These are phyloP conservation scores for Glonium stellatum DNA, from an alignment of 495 filamentous ascomycete species.

Conservation along the genomic window DNA sequence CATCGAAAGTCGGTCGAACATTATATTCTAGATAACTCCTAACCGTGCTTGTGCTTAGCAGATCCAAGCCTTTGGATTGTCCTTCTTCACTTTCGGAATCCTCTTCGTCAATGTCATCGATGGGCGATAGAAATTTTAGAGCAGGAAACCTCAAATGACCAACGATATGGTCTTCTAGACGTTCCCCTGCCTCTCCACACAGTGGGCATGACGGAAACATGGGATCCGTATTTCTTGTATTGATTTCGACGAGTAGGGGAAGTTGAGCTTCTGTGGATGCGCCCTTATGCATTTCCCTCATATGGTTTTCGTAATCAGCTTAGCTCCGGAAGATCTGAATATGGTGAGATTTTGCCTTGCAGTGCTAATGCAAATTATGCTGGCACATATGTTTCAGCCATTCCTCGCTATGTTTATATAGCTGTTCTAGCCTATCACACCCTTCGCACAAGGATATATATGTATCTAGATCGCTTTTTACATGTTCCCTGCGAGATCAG, in stretches of 20 bases:
- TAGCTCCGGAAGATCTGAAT: not conserved
- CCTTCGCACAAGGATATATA: not conserved
- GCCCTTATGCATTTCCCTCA: not conserved
- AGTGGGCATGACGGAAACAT: not conserved
- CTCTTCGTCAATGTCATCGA: not conserved
- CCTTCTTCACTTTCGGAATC: not conserved
- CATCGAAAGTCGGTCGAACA: not conserved
- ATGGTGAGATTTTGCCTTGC: not conserved
- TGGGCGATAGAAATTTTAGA: not conserved
- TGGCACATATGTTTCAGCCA: not conserved
- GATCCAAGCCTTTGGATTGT: not conserved
- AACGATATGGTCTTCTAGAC: not conserved
- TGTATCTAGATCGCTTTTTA: not conserved
- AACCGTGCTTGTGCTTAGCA: not conserved
- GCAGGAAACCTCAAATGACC: not conserved
- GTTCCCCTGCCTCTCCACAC: not conserved
- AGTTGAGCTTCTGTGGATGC: not conserved
- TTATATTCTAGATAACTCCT: not conserved
- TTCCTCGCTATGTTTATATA: not conserved
- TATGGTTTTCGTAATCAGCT: not conserved
- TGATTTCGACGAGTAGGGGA: not conserved
- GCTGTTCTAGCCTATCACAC: not conserved
- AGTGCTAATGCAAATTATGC: not conserved
- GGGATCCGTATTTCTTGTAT: not conserved
- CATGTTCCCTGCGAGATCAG: not conserved